Evolutionary conservation across 176 grass and related monocot species (phyloP).

Genomic region (Eremochloa ophiuroides): DNA sequence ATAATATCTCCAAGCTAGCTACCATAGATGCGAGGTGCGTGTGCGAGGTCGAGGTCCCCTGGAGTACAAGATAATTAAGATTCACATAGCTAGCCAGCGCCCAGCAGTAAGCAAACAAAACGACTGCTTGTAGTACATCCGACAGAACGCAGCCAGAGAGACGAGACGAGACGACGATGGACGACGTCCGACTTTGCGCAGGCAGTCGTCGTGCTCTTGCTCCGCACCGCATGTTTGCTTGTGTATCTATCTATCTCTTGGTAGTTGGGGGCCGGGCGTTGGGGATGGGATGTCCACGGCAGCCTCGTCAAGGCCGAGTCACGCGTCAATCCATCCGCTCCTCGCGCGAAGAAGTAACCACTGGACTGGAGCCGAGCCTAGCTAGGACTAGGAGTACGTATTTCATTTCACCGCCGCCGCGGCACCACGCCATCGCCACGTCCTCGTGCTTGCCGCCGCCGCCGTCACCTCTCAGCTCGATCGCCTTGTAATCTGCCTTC

Average conservation of each 20-base stretch:
- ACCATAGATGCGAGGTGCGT: neutral
- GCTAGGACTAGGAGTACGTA: no score
- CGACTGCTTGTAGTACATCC: neutral
- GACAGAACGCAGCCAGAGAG: neutral
- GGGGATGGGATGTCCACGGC: conserved; percentile 10
- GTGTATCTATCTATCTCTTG: neutral
- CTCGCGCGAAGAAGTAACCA: no score
- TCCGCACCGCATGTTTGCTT: neutral
- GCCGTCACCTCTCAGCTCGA: no score
- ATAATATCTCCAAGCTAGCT: no score
- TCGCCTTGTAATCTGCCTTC: no score
- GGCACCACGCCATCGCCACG: neutral
- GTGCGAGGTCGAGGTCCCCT: neutral
- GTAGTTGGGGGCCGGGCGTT: neutral
- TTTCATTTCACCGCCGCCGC: neutral
- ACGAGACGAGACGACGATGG: neutral
- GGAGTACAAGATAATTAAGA: neutral
- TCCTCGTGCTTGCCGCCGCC: neutral
- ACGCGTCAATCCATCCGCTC: conserved; percentile 7
- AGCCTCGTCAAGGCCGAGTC: conserved; percentile 45
- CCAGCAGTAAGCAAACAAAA: neutral
- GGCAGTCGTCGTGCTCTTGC: neutral
- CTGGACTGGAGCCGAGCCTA: no score
- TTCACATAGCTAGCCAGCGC: neutral
- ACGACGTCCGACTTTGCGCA: neutral